Base-by-base conservation (phyloP, 257 asterid species). In the Solanum chmielewskii region DNA sequence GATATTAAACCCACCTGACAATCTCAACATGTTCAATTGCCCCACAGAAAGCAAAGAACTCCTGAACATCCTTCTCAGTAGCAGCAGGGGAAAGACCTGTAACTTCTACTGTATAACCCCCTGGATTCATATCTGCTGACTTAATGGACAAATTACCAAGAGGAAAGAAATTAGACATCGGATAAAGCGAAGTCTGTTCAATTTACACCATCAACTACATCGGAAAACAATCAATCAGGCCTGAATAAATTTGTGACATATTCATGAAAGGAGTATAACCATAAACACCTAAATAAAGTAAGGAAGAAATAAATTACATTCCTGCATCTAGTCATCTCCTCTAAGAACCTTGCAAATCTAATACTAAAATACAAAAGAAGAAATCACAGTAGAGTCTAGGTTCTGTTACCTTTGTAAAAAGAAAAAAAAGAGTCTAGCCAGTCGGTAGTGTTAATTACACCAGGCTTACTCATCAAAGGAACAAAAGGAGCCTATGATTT, bases 21-120 rank as follows among this genome's bases (percentile, higher is more conserved):
- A 97, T 91, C 62, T 97, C 99, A 15, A 97, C 96, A 90, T 95
- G 98, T 35, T 97, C 96, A 74, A 97, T 95, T 84, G 92, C 90
- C 87, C 99, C 99, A 90, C 99, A 97, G 90, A 97, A 93, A 83
- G 94, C 93, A 68, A 97, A 96, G 89, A 97, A 97, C 88, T 96
- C 98, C 75, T 88, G 86, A 74, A 97, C 93, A 86, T 95, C 97
- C 92, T 96, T 97, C 92, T 96, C 99, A 6, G 94, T 89, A 20
- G 93, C 95, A 83, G 86, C 90, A 47, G 99, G 95, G 37, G 99
- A 93, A 90, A 97, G 90, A 88, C 93, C 88, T 62, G 98, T 95
- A 52, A 97, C 98, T 91, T 96, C 97, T 84, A 89, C 99, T 10
- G 93, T 94, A 86, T 92, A 92, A 52, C 97, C 99, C 88, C 91